phyloP scores from a whole-genome alignment of 176 grass and related monocot species.

The Cenchrus purpureus region DNA sequence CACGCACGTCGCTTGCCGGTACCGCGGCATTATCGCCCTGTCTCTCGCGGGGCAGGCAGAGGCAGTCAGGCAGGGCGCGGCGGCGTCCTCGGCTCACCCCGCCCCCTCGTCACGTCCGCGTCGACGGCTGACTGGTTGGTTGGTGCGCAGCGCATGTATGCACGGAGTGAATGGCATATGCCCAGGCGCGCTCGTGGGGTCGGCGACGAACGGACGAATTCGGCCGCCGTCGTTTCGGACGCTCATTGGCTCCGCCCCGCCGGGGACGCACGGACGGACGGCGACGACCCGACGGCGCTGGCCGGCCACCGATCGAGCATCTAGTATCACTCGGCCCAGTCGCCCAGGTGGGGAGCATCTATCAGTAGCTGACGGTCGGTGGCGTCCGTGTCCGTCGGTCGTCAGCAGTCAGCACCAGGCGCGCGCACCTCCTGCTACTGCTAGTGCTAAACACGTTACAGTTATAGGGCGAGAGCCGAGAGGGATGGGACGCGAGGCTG shows the following conservation, averaged over 20 bases:
- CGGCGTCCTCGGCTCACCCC: not conserved
- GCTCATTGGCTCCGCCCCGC: conserved; percentile 9
- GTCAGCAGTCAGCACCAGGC: not conserved
- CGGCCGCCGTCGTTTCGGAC: not conserved
- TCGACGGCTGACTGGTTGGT: not conserved
- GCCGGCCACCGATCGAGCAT: too few relatives aligned
- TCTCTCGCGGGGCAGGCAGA: conserved; percentile 41
- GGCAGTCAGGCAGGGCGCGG: not conserved
- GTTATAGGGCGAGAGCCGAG: not conserved
- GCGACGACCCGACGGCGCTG: not conserved
- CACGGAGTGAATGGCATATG: too few relatives aligned
- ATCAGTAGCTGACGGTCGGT: not conserved
- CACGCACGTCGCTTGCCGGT: conserved; percentile 34
- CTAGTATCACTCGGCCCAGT: too few relatives aligned
- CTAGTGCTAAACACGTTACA: too few relatives aligned
- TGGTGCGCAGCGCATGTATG: too few relatives aligned
- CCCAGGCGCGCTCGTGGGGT: too few relatives aligned
- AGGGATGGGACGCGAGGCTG: conserved; percentile 14
- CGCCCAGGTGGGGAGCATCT: too few relatives aligned
- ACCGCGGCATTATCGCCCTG: conserved; percentile 26
- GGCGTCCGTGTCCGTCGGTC: not conserved
- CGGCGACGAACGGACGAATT: too few relatives aligned
- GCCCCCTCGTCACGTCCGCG: conserved; percentile 16
- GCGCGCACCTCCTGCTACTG: not conserved
- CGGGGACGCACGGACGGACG: not conserved